Base-by-base conservation (phyloP, 1,284 basidiomycete genomes). In the Mycosarcoma mackinlayi region DNA sequence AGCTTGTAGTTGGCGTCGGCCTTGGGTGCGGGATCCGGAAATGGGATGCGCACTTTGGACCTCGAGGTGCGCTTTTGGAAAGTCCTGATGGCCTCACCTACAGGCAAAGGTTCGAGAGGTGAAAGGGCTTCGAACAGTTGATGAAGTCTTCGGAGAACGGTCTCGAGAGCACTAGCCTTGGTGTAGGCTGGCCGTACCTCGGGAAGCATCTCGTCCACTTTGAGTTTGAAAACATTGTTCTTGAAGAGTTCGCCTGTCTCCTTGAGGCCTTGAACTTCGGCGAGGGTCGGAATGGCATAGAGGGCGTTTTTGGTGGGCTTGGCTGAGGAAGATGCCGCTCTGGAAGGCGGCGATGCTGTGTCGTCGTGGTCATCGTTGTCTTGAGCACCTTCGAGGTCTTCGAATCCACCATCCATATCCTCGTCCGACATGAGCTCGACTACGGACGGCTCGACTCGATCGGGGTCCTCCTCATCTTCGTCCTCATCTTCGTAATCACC, bases 181-280 rank as follows among this genome's bases (percentile, higher is more conserved):
- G 49, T 50, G 41, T 70, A 75, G 6, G 56, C 51, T 0, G 78
- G 77, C 3, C 70, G 60, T 16, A 80, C 59, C 28, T 76, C 72
- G 31, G 67, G 62, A 6, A 81, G 62, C 79, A 82, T 79, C 51
- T 81, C 79, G 51, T 82, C 80, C 50, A 90, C 91, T 86, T 93
- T 90, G 8, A 93, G 86, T 80, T 92, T 93, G 85, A 96, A 92
- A 1, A 92, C 87, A 52, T 87, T 91, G 0, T 92, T 94, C 75
- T 88, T 87, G 80, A 91, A 92, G 16, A 96, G 85, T 59, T 93
- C 89, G 24, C 88, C 86, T 7, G 92, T 88, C 79, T 92, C 88
- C 79, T 89, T 90, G 63, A 93, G 89, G 6, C 84, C 85, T 60
- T 90, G 87, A 44, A 95, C 86, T 82, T 95, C 92, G 62, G 90